A percentile compares a stretch with the other conserved stretches of the same genome.
Evolutionary conservation across 106 monocot genomes (phyloP).

Genomic region (Cymbidium sinense): DNA sequence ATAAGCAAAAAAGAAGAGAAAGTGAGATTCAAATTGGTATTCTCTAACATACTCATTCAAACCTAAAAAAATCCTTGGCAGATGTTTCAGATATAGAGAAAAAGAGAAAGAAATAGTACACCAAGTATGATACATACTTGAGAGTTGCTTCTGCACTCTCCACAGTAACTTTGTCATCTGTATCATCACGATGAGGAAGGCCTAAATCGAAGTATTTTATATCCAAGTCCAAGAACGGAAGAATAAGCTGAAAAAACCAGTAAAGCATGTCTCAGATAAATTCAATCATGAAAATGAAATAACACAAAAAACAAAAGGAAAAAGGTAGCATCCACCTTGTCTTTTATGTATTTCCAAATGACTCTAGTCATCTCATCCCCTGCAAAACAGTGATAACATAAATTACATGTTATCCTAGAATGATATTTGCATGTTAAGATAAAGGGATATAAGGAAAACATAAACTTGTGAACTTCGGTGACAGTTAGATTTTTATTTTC

Average conservation of each 20-base stretch:
- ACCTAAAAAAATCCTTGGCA: neutral
- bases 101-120: neutral
- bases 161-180: conserved; percentile 14
- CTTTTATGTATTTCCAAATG: conserved; percentile 16
- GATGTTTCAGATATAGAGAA: neutral
- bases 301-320: neutral
- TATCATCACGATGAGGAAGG: conserved; percentile 11
- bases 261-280: neutral
- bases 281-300: neutral
- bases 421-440: neutral
- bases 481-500: neutral
- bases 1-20: neutral
- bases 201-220: conserved; percentile 15
- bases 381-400: neutral
- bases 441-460: neutral
- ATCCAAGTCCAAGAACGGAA: conserved; percentile 13
- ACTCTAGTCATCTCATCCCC: conserved; percentile 22
- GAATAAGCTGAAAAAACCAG: conserved; percentile 8
- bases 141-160: conserved; percentile 14
- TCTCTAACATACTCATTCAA: neutral
- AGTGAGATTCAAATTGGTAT: neutral
- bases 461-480: neutral
- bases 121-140: neutral
- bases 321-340: conserved; percentile 5
- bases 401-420: neutral